Evolutionary conservation across 352 stramenopile genomes (phyloP), one percentile per base, ranked within the genome.

Genomic region (Peronospora belbahrii): DNA sequence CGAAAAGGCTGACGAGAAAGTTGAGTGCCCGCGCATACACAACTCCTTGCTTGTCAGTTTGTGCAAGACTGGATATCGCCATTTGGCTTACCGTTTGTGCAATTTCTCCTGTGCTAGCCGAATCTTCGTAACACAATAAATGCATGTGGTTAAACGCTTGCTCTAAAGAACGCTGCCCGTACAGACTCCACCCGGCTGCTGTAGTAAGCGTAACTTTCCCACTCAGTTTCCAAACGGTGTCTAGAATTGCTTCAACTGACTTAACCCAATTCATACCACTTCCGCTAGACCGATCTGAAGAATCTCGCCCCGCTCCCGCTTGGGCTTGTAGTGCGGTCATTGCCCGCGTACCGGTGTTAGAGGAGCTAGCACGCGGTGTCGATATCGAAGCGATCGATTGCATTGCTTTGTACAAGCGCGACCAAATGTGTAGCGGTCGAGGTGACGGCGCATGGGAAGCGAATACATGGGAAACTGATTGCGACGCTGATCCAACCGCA

Each of bases 151-250:
- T 68, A 7, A 84, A 83, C 8, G 69, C 47, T 14, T 74, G 42
- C 2, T 56, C 59, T 13, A 89, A 56, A 2, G 73, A 65, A 3
- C 62, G 64, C 8, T 72, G 62, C 0, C 78, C 78, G 19, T 79
- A 74, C 13, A 86, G 19, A 13, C 57, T 62, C 74, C 75, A 89
- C 6, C 56, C 59, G 17, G 65, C 48, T 1, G 73, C 62, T 8
- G 64, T 48, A 5, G 69, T 68, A 0, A 80, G 54, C n/a, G 56
- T 63, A 1, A 74, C 51, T 57, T 79, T 82, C n/a, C 74, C 73
- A 31, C 77, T 77, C 20, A 89, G 36, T 32, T 65, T 69, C 78
- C 78, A 89, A 24, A 86, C 57, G 1, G 48, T 69, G 18, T 85
- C 58, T 11, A 89, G 59, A 46, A 85, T 64, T 6, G 66, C 48